Evolutionary conservation across 345 rosid genomes (phyloP).

Genomic region (Ceriops tagal): DNA sequence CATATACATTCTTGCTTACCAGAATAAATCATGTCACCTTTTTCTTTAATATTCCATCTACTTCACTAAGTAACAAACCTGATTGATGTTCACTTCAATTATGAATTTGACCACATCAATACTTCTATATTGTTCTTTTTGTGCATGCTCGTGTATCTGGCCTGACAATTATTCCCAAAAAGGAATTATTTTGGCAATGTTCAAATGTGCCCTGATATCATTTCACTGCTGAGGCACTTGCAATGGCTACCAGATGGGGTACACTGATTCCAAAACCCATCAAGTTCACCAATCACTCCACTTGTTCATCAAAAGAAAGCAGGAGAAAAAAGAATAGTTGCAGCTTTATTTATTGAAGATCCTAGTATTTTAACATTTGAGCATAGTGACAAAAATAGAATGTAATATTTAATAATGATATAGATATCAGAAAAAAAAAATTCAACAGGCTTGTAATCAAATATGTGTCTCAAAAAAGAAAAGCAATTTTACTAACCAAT

Average conservation of each 20-base stretch:
- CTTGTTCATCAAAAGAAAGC: neutral
- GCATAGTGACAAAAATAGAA: neutral
- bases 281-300: neutral
- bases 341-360: neutral
- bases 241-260: neutral
- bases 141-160: neutral
- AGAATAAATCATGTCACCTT: neutral
- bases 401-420: neutral
- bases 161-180: neutral
- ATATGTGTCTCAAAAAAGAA: neutral
- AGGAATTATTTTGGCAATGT: neutral
- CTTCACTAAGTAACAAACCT: neutral
- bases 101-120: neutral
- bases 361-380: neutral
- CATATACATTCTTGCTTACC: neutral
- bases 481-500: conserved; percentile 46
- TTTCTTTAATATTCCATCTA: neutral
- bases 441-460: neutral
- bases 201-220: neutral
- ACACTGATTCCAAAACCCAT: neutral
- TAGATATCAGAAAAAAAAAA: neutral
- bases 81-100: neutral
- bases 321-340: neutral
- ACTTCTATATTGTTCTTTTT: neutral
- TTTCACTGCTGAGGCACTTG: neutral